Conservation (phyloP, 176 grass and related monocot genomes). For the Zoysia pacifica region DNA sequence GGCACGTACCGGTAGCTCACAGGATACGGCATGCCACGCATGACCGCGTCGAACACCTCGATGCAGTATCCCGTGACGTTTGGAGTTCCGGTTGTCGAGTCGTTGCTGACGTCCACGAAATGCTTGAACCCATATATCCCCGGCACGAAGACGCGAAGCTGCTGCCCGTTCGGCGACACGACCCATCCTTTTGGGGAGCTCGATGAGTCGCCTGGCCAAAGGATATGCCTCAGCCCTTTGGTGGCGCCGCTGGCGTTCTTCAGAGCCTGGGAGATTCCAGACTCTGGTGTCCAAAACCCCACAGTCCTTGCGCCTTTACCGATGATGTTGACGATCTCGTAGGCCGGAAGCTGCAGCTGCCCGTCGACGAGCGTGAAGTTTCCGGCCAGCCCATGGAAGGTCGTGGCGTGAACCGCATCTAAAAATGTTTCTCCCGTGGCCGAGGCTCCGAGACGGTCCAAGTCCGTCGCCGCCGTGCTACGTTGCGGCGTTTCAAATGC, state of each 20-base stretch:
- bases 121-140: background rate
- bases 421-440: constrained; percentile 42
- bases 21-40: constrained; percentile 4
- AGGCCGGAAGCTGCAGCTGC: constrained; percentile 34
- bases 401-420: constrained; percentile 35
- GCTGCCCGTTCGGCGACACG: background rate
- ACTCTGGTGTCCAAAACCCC: constrained; percentile 50
- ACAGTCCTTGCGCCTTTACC: constrained; percentile 39
- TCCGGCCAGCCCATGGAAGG: constrained; percentile 57
- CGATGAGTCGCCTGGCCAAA: constrained; percentile 8
- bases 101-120: background rate
- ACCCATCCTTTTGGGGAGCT: constrained; percentile 3
- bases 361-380: constrained; percentile 49
- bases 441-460: background rate
- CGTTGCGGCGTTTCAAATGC: too few relatives aligned
- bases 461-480: background rate
- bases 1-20: constrained; percentile 16
- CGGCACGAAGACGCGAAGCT: background rate
- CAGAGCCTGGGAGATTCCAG: constrained; percentile 36
- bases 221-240: constrained; percentile 22
- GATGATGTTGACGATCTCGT: constrained; percentile 58
- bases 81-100: background rate
- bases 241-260: background rate
- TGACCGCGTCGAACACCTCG: background rate
- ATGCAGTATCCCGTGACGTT: constrained; percentile 9